These are phyloP conservation scores for Solanum etuberosum DNA, from an alignment of 257 asterid genomes.

Conservation along the genomic window DNA sequence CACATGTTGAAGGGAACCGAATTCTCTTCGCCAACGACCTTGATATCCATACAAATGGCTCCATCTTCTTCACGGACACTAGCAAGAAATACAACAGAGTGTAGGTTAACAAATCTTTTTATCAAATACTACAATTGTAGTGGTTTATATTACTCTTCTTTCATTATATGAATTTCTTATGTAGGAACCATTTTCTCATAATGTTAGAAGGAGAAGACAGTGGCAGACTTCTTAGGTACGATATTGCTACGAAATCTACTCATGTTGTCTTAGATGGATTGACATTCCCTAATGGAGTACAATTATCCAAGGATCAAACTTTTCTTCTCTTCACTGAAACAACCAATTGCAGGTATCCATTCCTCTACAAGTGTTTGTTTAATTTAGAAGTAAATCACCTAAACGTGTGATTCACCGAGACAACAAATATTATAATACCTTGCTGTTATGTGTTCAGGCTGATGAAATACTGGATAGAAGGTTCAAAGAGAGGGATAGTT, in stretches of 20 bases:
- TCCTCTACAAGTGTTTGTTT: not conserved
- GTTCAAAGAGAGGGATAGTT: slow-evolving; percentile 34
- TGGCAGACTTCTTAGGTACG: slow-evolving; percentile 70
- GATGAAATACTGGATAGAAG: slow-evolving; percentile 57
- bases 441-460: slow-evolving; percentile 26
- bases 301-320: slow-evolving; percentile 68
- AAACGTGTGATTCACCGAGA: not conserved
- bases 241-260: slow-evolving; percentile 52
- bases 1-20: slow-evolving; percentile 51
- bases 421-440: not conserved
- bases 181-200: slow-evolving; percentile 71
- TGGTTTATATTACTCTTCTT: not conserved
- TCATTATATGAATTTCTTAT: not conserved
- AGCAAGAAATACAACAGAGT: slow-evolving; percentile 68
- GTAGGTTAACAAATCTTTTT: slow-evolving; percentile 28
- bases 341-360: slow-evolving; percentile 71
- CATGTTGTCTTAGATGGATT: slow-evolving; percentile 64
- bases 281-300: slow-evolving; percentile 88
- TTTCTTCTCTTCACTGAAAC: slow-evolving; percentile 78
- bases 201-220: slow-evolving; percentile 87
- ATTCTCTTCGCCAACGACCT: slow-evolving; percentile 93
- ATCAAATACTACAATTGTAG: not conserved
- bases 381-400: not conserved
- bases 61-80: slow-evolving; percentile 88
- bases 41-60: slow-evolving; percentile 70